Percentiles rank a stretch among this genome's conserved stretches.
Evolutionary conservation across 139 green algal species (phyloP).

Genomic region (Picochlorum costavermella): DNA sequence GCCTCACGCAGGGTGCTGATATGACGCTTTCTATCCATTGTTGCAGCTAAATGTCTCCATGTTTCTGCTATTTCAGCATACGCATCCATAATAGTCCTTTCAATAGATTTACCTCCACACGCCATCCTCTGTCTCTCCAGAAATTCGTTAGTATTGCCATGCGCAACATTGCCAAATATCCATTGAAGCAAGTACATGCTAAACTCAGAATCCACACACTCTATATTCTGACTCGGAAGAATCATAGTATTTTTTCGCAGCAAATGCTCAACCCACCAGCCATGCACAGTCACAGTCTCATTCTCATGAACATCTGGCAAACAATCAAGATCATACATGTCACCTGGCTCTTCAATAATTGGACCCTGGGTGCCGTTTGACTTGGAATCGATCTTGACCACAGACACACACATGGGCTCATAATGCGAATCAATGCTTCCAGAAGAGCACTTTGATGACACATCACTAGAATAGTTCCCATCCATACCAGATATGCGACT

Average conservation of each 20-base stretch:
- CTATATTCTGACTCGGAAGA: constrained; percentile 2
- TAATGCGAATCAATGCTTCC: background rate
- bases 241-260: constrained; percentile 2
- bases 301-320: constrained; percentile 11
- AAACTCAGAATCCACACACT: constrained; percentile 2
- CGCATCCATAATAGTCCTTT: constrained; percentile 42
- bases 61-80: constrained; percentile 49
- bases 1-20: constrained; percentile 17
- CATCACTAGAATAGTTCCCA: background rate
- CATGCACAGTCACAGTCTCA: constrained; percentile 29
- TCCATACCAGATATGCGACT: constrained; percentile 1
- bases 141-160: constrained; percentile 27
- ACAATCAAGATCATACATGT: background rate
- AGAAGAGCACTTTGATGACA: background rate
- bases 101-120: constrained; percentile 14
- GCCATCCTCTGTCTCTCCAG: constrained; percentile 26
- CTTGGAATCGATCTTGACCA: background rate
- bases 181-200: constrained; percentile 45
- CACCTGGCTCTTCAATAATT: constrained; percentile 6
- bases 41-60: constrained; percentile 49
- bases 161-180: constrained; percentile 61
- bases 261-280: constrained; percentile 63
- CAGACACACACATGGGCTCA: constrained; percentile 5
- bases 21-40: constrained; percentile 29
- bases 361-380: background rate